phyloP scores from a whole-genome alignment of 768 basidiomycete genomes.

The Hericium coralloides region DNA sequence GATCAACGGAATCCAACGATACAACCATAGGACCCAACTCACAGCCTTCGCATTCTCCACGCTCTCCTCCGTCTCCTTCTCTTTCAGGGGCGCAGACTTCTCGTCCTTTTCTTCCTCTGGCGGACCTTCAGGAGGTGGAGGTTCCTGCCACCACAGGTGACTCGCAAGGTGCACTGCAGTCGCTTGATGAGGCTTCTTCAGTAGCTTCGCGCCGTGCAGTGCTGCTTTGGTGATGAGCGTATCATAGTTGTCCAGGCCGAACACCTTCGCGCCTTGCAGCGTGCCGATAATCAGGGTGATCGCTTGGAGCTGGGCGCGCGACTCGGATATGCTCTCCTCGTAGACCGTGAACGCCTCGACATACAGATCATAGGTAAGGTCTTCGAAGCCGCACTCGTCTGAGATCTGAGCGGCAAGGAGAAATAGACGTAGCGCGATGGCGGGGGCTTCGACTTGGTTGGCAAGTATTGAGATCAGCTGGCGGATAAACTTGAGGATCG shows the following conservation, averaged over 20 bases:
- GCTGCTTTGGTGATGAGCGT: constrained; percentile 99
- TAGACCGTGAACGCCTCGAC: constrained; percentile 98
- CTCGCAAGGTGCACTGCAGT: constrained; percentile 91
- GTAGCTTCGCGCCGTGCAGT: constrained; percentile 85
- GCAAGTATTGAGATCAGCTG: constrained; percentile 91
- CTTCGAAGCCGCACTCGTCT: constrained; percentile 92
- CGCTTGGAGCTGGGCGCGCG: constrained; percentile 92
- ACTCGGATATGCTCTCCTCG: constrained; percentile 95
- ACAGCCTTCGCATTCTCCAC: constrained; percentile 23
- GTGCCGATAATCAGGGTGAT: constrained; percentile 93
- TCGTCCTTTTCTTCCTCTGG: constrained; percentile 20
- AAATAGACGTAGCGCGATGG: constrained; percentile 91
- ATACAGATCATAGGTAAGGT: constrained; percentile 94
- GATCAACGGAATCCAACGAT: neutral
- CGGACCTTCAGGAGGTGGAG: constrained; percentile 26
- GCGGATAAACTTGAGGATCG: constrained; percentile 89
- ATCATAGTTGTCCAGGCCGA: constrained; percentile 91
- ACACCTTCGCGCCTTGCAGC: constrained; percentile 82
- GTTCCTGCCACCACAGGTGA: constrained; percentile 97
- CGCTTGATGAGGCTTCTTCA: constrained; percentile 98
- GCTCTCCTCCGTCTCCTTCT: constrained; percentile 30
- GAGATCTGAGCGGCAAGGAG: constrained; percentile 92
- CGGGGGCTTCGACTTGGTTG: constrained; percentile 85
- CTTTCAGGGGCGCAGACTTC: constrained; percentile 27
- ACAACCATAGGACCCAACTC: constrained; percentile 2